Percentiles rank a stretch among this genome's conserved stretches.
Evolutionary conservation across 305 asterid species (phyloP).

Genomic region (Salvia sclarea): DNA sequence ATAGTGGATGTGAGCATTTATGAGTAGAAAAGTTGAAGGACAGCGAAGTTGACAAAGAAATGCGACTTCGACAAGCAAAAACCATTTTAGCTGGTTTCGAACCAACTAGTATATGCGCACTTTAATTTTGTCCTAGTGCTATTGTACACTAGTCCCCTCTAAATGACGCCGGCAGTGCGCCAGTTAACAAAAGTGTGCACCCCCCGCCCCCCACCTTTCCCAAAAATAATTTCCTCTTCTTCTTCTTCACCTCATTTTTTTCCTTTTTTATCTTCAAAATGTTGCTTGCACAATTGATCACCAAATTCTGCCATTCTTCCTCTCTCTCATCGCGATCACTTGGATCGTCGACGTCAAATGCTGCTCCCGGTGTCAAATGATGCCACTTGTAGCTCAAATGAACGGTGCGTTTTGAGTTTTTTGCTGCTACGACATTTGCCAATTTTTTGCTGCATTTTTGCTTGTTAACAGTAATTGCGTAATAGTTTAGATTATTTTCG

Average conservation of each 20-base stretch:
- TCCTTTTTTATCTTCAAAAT: slow-evolving; percentile 24
- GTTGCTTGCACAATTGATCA: not conserved
- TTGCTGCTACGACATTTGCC: not conserved
- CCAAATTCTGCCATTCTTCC: slow-evolving; percentile 12
- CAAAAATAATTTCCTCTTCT: slow-evolving; percentile 22
- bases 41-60: not conserved
- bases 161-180: slow-evolving; percentile 49
- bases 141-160: slow-evolving; percentile 28
- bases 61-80: slow-evolving; percentile 20
- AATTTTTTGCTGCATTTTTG: slow-evolving; percentile 26
- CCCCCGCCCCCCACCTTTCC: slow-evolving; percentile 35
- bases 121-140: slow-evolving; percentile 13
- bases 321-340: slow-evolving; percentile 24
- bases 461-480: not conserved
- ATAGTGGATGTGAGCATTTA: not conserved
- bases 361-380: slow-evolving; percentile 28
- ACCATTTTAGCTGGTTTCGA: not conserved
- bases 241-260: slow-evolving; percentile 21
- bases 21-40: not conserved
- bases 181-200: slow-evolving; percentile 40
- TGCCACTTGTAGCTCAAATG: not conserved
- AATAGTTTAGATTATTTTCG: not conserved
- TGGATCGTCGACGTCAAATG: slow-evolving; percentile 19
- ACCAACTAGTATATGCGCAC: slow-evolving; percentile 16
- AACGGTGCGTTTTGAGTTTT: slow-evolving; percentile 33